Conservation (phyloP, 306 rosid species). For the Prunus dulcis region DNA sequence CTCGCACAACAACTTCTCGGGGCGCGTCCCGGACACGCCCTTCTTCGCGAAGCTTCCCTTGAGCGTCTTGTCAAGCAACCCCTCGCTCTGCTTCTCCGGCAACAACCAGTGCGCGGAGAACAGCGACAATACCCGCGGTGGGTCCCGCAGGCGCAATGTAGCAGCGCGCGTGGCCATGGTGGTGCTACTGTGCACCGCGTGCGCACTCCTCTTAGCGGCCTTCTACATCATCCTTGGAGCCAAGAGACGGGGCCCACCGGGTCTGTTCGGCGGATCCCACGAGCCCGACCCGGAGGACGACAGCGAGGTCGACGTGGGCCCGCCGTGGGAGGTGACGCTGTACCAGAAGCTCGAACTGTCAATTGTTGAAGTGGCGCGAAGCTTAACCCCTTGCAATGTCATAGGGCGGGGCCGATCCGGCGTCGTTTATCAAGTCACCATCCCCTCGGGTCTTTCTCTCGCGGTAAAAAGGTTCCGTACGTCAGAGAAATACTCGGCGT, state of each 20-base stretch:
- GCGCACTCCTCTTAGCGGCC: constrained; percentile 66
- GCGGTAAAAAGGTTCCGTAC: constrained; percentile 64
- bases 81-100: constrained; percentile 61
- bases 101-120: constrained; percentile 37
- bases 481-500: constrained; percentile 63
- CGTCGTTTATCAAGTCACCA: constrained; percentile 56
- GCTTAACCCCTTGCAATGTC: constrained; percentile 49
- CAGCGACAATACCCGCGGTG: not conserved
- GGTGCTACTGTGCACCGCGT: constrained; percentile 63
- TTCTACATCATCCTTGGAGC: constrained; percentile 55
- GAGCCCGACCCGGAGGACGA: constrained; percentile 44
- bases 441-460: constrained; percentile 45
- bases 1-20: constrained; percentile 76
- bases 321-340: constrained; percentile 89
- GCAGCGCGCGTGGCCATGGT: constrained; percentile 86
- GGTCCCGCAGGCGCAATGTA: constrained; percentile 26
- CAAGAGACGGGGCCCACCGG: constrained; percentile 24
- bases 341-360: constrained; percentile 90
- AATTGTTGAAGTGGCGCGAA: constrained; percentile 61
- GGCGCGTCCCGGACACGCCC: constrained; percentile 71
- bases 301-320: constrained; percentile 65
- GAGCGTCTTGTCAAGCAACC: constrained; percentile 69
- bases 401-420: constrained; percentile 88
- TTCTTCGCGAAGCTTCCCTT: constrained; percentile 79
- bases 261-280: constrained; percentile 32